Conservation (phyloP, 2,329 filamentous ascomycete genomes). For the Cytospora paraplurivora region DNA sequence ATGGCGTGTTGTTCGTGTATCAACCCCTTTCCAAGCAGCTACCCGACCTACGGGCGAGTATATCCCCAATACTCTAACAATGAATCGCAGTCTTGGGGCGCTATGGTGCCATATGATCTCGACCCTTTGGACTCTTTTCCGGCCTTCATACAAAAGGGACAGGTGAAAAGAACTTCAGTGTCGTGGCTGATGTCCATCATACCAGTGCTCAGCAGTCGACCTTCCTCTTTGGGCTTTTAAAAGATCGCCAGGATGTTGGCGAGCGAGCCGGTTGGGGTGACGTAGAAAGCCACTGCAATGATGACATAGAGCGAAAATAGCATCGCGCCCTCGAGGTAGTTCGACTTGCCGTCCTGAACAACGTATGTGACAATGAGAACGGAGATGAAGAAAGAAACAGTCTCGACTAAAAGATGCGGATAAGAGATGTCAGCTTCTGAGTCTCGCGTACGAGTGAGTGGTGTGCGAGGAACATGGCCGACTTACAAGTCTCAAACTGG, state of each 20-base stretch:
- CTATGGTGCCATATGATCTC: not conserved
- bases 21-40: not conserved
- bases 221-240: not conserved
- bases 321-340: conserved; percentile 82
- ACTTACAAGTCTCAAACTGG: conserved; percentile 70
- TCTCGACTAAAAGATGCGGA: conserved; percentile 57
- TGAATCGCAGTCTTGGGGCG: not conserved
- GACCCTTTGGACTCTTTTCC: not conserved
- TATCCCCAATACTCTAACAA: not conserved
- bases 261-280: conserved; percentile 53
- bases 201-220: not conserved
- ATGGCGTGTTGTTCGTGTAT: not conserved
- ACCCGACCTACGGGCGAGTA: not conserved
- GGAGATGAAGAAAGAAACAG: conserved; percentile 74
- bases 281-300: conserved; percentile 63
- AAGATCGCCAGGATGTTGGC: conserved; percentile 38
- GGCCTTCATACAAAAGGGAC: not conserved
- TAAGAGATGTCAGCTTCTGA: conserved; percentile 22
- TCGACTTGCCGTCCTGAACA: conserved; percentile 80
- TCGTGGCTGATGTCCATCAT: not conserved
- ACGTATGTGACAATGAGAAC: conserved; percentile 75
- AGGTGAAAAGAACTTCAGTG: not conserved
- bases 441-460: not conserved
- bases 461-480: not conserved
- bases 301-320: conserved; percentile 58